phyloP scores from a whole-genome alignment of 2,329 filamentous ascomycete species.

The Albophoma yamanashiensis region DNA sequence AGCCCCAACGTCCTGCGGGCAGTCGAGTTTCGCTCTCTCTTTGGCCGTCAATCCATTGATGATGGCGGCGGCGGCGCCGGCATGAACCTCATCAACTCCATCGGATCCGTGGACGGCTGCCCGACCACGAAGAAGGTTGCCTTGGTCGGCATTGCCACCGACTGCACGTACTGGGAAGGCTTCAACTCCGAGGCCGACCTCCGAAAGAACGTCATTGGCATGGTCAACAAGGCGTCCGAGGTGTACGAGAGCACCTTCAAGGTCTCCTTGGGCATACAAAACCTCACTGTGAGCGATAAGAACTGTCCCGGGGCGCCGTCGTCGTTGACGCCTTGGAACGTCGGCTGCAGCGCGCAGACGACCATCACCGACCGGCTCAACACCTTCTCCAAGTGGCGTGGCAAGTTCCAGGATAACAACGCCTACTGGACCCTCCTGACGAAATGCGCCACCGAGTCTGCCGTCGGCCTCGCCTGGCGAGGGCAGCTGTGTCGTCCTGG shows the following conservation, averaged over 20 bases:
- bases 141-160: constrained; percentile 81
- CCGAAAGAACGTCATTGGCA: constrained; percentile 64
- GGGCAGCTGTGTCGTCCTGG: constrained; percentile 68
- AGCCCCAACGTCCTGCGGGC: constrained; percentile 44
- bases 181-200: constrained; percentile 56
- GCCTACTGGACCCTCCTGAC: constrained; percentile 90
- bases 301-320: constrained; percentile 64
- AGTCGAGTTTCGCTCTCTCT: constrained; percentile 54
- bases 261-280: constrained; percentile 82
- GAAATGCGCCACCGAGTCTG: constrained; percentile 68
- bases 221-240: constrained; percentile 79
- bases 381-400: constrained; percentile 82
- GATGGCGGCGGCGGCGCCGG: constrained; percentile 53
- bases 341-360: constrained; percentile 52
- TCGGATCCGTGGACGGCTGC: constrained; percentile 77
- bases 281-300: constrained; percentile 66
- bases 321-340: constrained; percentile 70
- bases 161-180: constrained; percentile 73
- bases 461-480: constrained; percentile 88
- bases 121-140: constrained; percentile 86
- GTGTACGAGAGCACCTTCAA: constrained; percentile 90
- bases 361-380: constrained; percentile 72
- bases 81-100: constrained; percentile 66
- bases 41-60: constrained; percentile 64
- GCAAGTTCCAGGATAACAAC: constrained; percentile 64